Percentiles rank a stretch among this genome's conserved stretches.
phyloP scores from a whole-genome alignment of 352 stramenopile genomes.

The Blastocystis sp. region DNA sequence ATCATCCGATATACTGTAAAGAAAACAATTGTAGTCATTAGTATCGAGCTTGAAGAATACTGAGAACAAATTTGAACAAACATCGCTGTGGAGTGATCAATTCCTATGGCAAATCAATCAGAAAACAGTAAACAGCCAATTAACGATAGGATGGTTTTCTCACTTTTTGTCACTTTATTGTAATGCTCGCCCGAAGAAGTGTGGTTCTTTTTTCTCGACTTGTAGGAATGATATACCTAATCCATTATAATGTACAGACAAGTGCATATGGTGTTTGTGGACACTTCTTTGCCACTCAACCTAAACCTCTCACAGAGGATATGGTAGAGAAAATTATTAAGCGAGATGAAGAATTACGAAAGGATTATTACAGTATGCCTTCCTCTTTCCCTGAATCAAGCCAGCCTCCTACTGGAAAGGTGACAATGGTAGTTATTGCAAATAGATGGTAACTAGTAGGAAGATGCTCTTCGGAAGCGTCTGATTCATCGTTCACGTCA shows the following conservation, averaged over 20 bases:
- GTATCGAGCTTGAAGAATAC: background rate
- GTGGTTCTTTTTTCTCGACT: too few species aligned
- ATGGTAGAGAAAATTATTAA: conserved; percentile 64
- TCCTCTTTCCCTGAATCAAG: background rate
- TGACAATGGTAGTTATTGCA: conserved; percentile 4
- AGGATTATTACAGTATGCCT: conserved; percentile 57
- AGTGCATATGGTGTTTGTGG: background rate
- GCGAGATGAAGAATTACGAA: conserved; percentile 49
- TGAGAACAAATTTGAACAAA: background rate
- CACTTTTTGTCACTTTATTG: too few species aligned
- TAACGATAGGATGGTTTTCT: too few species aligned
- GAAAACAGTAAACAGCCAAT: too few species aligned
- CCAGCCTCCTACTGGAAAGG: conserved; percentile 33
- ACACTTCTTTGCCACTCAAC: background rate
- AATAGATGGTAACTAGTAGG: background rate
- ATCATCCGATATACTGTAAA: background rate
- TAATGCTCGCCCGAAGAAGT: too few species aligned
- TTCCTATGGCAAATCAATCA: too few species aligned
- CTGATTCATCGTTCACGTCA: conserved; percentile 64
- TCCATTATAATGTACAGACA: too few species aligned
- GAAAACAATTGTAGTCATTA: background rate
- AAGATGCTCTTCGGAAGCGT: conserved; percentile 43
- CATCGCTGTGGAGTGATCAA: background rate
- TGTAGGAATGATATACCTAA: too few species aligned
- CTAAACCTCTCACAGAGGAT: conserved; percentile 39